phyloP scores from a whole-genome alignment of 2,329 filamentous ascomycete species.

The Falciphora oryzae region DNA sequence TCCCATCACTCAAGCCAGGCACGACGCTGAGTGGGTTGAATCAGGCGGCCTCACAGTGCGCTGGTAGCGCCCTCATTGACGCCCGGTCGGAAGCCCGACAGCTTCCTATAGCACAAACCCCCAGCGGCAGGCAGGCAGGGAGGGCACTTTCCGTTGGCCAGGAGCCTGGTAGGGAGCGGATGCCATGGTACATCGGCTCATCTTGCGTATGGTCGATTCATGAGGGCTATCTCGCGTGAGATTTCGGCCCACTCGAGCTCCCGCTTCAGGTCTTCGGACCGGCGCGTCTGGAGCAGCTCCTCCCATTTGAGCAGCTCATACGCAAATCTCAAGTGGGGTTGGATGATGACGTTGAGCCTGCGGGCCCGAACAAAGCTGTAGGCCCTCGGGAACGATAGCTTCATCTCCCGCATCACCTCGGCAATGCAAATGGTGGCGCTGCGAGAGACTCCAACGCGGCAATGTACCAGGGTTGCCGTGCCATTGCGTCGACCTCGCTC shows the following conservation, averaged over 20 bases:
- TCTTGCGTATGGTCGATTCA: conserved; percentile 90
- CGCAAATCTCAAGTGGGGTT: conserved; percentile 89
- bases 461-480: conserved; percentile 88
- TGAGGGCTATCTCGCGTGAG: conserved; percentile 81
- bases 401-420: conserved; percentile 84
- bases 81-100: neutral
- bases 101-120: neutral
- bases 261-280: conserved; percentile 53
- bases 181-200: conserved; percentile 26
- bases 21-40: neutral
- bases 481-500: conserved; percentile 72
- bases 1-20: neutral
- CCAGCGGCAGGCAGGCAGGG: neutral
- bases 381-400: conserved; percentile 80
- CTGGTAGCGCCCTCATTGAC: neutral
- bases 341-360: conserved; percentile 94
- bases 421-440: conserved; percentile 98
- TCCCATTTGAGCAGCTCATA: conserved; percentile 98
- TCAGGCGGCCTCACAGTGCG: neutral
- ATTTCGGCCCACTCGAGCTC: conserved; percentile 92
- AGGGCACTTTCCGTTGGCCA: neutral
- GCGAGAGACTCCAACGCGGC: conserved; percentile 89
- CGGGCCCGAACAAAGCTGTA: conserved; percentile 95
- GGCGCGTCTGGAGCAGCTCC: conserved; percentile 58
- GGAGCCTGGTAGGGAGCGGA: neutral